Evolutionary conservation across 306 rosid genomes (phyloP).

Genomic region (Prunus kanzakura): DNA sequence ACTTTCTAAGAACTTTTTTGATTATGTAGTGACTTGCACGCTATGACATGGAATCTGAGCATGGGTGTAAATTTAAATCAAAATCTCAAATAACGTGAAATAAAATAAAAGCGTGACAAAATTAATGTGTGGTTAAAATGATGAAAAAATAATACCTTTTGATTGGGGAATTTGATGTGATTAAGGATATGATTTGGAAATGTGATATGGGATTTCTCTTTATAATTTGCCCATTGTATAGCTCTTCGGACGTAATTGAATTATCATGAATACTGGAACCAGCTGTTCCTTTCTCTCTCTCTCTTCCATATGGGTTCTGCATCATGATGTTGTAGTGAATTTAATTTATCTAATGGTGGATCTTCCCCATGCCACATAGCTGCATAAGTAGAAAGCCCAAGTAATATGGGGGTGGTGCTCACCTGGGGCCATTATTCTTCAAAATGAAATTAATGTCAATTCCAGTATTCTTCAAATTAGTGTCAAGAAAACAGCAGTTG

Average conservation of each 20-base stretch:
- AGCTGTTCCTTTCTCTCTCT: background rate
- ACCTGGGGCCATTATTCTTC: slow-evolving; percentile 14
- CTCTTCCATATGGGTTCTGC: background rate
- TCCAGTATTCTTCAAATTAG: background rate
- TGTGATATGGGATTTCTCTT: background rate
- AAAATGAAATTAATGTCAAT: slow-evolving; percentile 8
- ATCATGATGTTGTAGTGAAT: background rate
- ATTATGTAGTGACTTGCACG: too few relatives aligned
- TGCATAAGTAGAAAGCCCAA: background rate
- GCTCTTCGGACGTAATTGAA: background rate
- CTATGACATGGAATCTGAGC: too few relatives aligned
- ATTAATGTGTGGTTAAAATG: too few relatives aligned
- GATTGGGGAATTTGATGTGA: background rate
- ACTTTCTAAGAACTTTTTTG: background rate
- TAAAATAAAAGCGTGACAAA: too few relatives aligned
- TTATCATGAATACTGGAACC: background rate
- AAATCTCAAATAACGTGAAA: too few relatives aligned
- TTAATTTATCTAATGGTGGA: background rate
- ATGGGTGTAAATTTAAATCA: too few relatives aligned
- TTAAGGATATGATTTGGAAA: background rate
- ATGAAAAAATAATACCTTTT: background rate
- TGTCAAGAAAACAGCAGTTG: slow-evolving; percentile 13
- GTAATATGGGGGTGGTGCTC: background rate
- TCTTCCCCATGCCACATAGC: background rate
- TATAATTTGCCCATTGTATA: background rate